A percentile compares a stretch with the other conserved stretches of the same genome.
These are phyloP conservation scores for Annulohypoxylon truncatum DNA, from an alignment of 2,329 filamentous ascomycete genomes.

Conservation along the genomic window DNA sequence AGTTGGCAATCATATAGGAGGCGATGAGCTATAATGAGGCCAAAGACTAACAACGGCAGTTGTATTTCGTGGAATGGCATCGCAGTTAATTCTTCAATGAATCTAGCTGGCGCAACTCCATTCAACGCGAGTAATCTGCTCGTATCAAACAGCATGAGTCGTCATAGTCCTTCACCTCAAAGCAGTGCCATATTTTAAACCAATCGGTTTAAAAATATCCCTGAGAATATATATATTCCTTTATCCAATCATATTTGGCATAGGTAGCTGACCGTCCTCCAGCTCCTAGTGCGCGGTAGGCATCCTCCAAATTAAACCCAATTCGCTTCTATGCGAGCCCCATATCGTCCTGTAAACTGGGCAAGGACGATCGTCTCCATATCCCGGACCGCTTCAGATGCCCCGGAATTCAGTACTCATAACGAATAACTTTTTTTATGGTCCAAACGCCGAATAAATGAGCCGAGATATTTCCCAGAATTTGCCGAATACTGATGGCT, in stretches of 20 bases:
- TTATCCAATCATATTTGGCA: not conserved
- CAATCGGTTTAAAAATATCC: not conserved
- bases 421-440: constrained; percentile 33
- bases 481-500: not conserved
- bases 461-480: constrained; percentile 11
- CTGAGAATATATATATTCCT: constrained; percentile 7
- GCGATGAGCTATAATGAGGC: not conserved
- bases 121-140: constrained; percentile 6
- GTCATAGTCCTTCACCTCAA: not conserved
- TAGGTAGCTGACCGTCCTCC: not conserved
- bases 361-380: not conserved
- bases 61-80: not conserved
- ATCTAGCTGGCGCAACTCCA: not conserved
- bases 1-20: not conserved
- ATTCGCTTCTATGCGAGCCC: constrained; percentile 5
- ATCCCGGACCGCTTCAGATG: constrained; percentile 12
- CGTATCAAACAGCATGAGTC: constrained; percentile 1
- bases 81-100: not conserved
- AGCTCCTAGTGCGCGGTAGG: not conserved
- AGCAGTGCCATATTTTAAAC: not conserved
- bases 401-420: constrained; percentile 3
- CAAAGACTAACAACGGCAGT: not conserved
- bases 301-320: not conserved
- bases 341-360: constrained; percentile 5
- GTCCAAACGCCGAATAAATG: constrained; percentile 31